Evolutionary conservation across 768 basidiomycete species (phyloP), one percentile per base, ranked within the genome.

Genomic region (Lentinula lateritia): DNA sequence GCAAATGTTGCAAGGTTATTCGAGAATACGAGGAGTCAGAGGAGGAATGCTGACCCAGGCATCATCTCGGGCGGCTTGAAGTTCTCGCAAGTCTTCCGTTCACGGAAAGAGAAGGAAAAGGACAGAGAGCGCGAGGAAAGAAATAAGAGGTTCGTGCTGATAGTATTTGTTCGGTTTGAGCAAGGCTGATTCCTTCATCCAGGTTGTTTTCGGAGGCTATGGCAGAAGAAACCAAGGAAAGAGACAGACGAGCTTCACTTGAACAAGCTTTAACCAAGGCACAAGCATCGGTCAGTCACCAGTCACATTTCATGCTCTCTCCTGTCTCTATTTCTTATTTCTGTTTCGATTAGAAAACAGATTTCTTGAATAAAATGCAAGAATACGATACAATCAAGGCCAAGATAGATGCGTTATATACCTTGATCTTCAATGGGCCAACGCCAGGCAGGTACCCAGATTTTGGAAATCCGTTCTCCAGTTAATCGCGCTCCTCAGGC

Each of bases 151-250:
- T 60, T n/a, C 48, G 48, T 15, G 2, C 5, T 18, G 23, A 6
- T 32, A 6, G n/a, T 23, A 34, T 16, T 10, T 34, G 4, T 12
- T 42, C 38, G 8, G 13, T 3, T 28, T 20, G n/a, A 57, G 13
- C n/a, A 6, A 20, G 15, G 3, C 28, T 28, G 28, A 28, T 28
- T 28, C 28, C 28, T 28, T 39, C 55, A 41, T 12, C 6, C 57
- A 60, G 58, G 20, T 16, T 46, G 18, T 60, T 60, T 16, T 35
- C 23, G 7, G 58, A 60, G 43, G 58, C 58, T n/a, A 60, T 60
- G 58, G 36, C 10, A 32, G 46, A 60, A 34, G 58, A 60, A 39
- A 60, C 48, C 1, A 20, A 41, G 16, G 58, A 60, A 50, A 28
- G 58, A 23, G 16, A 60, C 2, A 48, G 36, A 20, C 43, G 16